phyloP scores from a whole-genome alignment of 345 rosid genomes.

The Barbarea vulgaris region DNA sequence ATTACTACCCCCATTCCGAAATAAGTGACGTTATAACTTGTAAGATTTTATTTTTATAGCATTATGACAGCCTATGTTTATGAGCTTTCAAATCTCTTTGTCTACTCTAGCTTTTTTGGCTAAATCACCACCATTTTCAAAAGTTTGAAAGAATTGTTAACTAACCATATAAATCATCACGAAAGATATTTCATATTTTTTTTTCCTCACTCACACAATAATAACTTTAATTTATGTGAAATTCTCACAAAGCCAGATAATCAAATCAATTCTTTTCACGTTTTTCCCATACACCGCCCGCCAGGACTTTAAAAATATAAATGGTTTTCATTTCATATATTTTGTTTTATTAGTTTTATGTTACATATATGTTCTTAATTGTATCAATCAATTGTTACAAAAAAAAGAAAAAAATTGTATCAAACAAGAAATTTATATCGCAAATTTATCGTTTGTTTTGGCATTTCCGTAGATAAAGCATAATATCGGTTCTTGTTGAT shows the following conservation, averaged over 20 bases:
- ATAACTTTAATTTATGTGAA: not conserved
- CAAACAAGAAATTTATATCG: too few relatives aligned
- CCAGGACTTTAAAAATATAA: not conserved
- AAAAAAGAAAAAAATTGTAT: too few relatives aligned
- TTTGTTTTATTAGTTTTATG: not conserved
- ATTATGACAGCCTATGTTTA: not conserved
- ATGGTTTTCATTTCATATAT: not conserved
- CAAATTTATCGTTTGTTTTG: not conserved
- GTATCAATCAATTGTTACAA: not conserved
- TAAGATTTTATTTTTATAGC: not conserved
- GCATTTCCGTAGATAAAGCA: not conserved
- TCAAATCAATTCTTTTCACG: not conserved
- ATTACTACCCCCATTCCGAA: not conserved
- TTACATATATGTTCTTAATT: not conserved
- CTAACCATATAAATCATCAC: not conserved
- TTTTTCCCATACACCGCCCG: not conserved
- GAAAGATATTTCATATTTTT: not conserved
- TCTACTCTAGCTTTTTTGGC: not conserved
- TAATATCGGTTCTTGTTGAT: not conserved
- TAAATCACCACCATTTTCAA: not conserved
- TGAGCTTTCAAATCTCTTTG: not conserved
- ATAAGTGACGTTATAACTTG: not conserved
- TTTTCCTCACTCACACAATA: not conserved
- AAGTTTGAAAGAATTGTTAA: not conserved
- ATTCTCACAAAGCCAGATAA: not conserved